Evolutionary conservation across 768 basidiomycete genomes (phyloP).

Genomic region (Candolleomyces aberdarensis): DNA sequence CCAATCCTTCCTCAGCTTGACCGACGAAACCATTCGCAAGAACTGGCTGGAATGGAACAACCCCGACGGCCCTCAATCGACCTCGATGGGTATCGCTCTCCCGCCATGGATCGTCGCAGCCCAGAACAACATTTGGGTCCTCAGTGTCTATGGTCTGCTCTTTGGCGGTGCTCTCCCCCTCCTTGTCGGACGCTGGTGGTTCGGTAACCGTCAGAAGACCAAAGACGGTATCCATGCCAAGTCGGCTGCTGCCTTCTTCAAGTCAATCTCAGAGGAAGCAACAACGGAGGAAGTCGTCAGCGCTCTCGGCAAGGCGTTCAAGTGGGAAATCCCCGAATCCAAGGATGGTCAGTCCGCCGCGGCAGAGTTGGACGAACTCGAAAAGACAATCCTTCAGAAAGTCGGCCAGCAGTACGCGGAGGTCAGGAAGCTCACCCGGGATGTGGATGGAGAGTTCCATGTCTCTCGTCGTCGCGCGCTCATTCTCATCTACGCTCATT

Average conservation of each 20-base stretch:
- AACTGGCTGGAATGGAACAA: slow-evolving; percentile 90
- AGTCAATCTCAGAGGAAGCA: slow-evolving; percentile 76
- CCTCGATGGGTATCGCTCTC: slow-evolving; percentile 92
- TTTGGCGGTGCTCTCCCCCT: slow-evolving; percentile 85
- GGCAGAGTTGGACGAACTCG: slow-evolving; percentile 46
- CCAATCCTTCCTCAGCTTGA: slow-evolving; percentile 50
- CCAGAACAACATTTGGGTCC: slow-evolving; percentile 87
- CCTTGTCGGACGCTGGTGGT: slow-evolving; percentile 89
- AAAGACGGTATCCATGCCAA: slow-evolving; percentile 85
- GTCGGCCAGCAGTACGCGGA: slow-evolving; percentile 55
- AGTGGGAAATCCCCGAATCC: slow-evolving; percentile 47
- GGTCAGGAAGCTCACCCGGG: slow-evolving; percentile 40
- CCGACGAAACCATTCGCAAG: slow-evolving; percentile 87
- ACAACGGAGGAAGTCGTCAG: slow-evolving; percentile 69
- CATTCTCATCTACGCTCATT: slow-evolving; percentile 79
- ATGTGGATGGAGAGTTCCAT: slow-evolving; percentile 33
- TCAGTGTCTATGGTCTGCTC: slow-evolving; percentile 83
- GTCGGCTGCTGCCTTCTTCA: slow-evolving; percentile 89
- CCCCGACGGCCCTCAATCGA: slow-evolving; percentile 94
- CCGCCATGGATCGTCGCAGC: slow-evolving; percentile 92
- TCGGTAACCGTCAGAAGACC: slow-evolving; percentile 82
- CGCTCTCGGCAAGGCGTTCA: slow-evolving; percentile 63
- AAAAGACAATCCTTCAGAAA: slow-evolving; percentile 45
- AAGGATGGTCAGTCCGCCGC: slow-evolving; percentile 21
- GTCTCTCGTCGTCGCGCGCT: slow-evolving; percentile 52